Evolutionary conservation across 2,329 filamentous ascomycete species (phyloP), one percentile per base, ranked within the genome.

Genomic region (Fusarium falciforme): DNA sequence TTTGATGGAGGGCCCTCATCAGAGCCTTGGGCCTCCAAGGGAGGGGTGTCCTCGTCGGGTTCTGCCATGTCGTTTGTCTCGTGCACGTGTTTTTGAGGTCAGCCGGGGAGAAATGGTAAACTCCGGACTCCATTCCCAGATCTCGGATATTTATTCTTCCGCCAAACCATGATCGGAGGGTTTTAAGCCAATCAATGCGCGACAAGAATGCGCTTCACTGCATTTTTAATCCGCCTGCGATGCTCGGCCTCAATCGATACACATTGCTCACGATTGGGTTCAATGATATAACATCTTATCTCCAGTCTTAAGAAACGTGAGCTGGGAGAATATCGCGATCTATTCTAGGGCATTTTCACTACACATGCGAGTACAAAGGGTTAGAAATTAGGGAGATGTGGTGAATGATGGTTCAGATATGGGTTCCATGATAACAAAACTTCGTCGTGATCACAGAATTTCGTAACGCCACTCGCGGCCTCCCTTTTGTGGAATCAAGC

Each of bases 1-100:
- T 74, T 74, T 0, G 71, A 63, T 0, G 71, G 65, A 8, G 71
- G 72, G 0, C 68, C 72, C 16, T 74, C 71, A 5, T 74, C 72
- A 1, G 71, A 74, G 10, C 31, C 71, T 0, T 62, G 54, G 2
- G 42, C 54, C 33, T 74, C 72, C 0, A 66, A 0, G 9, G 47
- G 52, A 17, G 71, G 65, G 0, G 64, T 74, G 16, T 27, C 49
- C 4, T 72, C 71, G 25, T 73, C 71, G n/a, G 29, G 71, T 0
- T 74, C 72, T 33, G 71, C 65, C 72, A 74, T 74, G 5, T 6
- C 16, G 17, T 20, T 12, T 33, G 20, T 27, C 5, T 36, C 20
- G 8, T 17, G 20, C 54, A 27, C 31, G 33, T 6, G 44, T 12
- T 16, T 59, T 12, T 17, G 33, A 42, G 35, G 27, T 6, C 20